These are phyloP conservation scores for Fusarium aywerte DNA, from an alignment of 2,329 filamentous ascomycete genomes.

Conservation along the genomic window DNA sequence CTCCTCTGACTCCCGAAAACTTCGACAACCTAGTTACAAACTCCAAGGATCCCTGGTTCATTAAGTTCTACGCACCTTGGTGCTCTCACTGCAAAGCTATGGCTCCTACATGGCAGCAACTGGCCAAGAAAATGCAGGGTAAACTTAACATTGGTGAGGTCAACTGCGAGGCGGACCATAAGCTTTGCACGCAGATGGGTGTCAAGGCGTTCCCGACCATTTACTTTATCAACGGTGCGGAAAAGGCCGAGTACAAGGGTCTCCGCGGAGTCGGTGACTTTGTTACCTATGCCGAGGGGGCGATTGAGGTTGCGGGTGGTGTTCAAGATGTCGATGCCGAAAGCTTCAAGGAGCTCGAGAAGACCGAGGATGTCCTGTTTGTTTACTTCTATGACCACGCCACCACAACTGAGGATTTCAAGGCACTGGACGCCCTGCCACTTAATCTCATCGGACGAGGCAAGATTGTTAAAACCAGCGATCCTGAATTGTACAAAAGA, in stretches of 20 bases:
- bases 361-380: conserved; percentile 96
- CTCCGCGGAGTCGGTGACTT: conserved; percentile 93
- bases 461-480: conserved; percentile 90
- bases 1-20: conserved; percentile 80
- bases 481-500: conserved; percentile 76
- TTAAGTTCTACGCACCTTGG: conserved; percentile 99
- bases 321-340: conserved; percentile 83
- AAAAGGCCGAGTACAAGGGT: conserved; percentile 92
- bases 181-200: conserved; percentile 91
- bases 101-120: conserved; percentile 87
- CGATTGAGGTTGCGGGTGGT: conserved; percentile 78
- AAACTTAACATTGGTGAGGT: conserved; percentile 94
- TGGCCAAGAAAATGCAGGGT: conserved; percentile 91
- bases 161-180: conserved; percentile 87
- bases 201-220: conserved; percentile 88
- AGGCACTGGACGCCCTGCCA: conserved; percentile 85
- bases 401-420: conserved; percentile 91
- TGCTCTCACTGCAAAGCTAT: conserved; percentile 95
- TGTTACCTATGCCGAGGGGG: conserved; percentile 85
- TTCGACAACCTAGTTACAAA: conserved; percentile 89
- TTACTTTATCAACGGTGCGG: conserved; percentile 89
- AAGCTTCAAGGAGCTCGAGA: conserved; percentile 82
- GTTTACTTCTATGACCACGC: conserved; percentile 98
- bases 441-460: conserved; percentile 91
- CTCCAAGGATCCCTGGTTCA: conserved; percentile 93